A percentile compares a stretch with the other conserved stretches of the same genome.
Evolutionary conservation across 73 alveolate species (phyloP).

Genomic region (Stentor coeruleus): DNA sequence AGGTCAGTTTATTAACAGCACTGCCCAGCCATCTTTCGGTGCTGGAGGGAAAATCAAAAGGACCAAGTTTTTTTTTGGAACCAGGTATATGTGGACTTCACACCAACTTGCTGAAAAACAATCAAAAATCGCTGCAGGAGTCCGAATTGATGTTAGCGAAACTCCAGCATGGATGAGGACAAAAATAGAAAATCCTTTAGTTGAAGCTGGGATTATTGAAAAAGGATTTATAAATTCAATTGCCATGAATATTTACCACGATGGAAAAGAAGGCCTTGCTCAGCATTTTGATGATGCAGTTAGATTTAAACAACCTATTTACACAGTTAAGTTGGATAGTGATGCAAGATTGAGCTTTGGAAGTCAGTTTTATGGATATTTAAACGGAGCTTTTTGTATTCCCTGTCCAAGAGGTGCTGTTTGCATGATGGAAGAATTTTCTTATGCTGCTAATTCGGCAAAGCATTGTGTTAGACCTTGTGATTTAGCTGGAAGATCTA

Average conservation of each 20-base stretch:
- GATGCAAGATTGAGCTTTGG: constrained; percentile 82
- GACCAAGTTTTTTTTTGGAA: constrained; percentile 80
- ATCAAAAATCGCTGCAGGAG: constrained; percentile 79
- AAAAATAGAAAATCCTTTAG: constrained; percentile 38
- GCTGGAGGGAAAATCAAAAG: constrained; percentile 56
- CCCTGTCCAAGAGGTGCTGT: constrained; percentile 83
- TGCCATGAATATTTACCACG: constrained; percentile 83
- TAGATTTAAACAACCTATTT: constrained; percentile 79
- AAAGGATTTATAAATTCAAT: constrained; percentile 69
- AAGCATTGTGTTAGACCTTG: constrained; percentile 90
- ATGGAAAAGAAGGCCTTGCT: constrained; percentile 90
- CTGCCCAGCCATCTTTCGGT: constrained; percentile 69
- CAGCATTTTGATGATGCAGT: constrained; percentile 89
- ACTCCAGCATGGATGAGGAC: constrained; percentile 67
- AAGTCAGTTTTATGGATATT: constrained; percentile 73
- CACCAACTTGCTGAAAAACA: constrained; percentile 64
- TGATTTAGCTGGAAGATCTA: constrained; percentile 85
- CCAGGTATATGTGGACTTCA: constrained; percentile 80
- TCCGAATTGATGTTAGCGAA: constrained; percentile 69
- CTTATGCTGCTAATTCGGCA: constrained; percentile 83
- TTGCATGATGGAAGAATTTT: constrained; percentile 70
- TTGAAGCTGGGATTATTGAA: constrained; percentile 40
- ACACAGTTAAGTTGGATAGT: constrained; percentile 63
- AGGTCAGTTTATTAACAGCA: constrained; percentile 34
- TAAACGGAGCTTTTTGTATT: constrained; percentile 64